Evolutionary conservation across 768 basidiomycete genomes (phyloP).

Genomic region (Kwoniella sp.): DNA sequence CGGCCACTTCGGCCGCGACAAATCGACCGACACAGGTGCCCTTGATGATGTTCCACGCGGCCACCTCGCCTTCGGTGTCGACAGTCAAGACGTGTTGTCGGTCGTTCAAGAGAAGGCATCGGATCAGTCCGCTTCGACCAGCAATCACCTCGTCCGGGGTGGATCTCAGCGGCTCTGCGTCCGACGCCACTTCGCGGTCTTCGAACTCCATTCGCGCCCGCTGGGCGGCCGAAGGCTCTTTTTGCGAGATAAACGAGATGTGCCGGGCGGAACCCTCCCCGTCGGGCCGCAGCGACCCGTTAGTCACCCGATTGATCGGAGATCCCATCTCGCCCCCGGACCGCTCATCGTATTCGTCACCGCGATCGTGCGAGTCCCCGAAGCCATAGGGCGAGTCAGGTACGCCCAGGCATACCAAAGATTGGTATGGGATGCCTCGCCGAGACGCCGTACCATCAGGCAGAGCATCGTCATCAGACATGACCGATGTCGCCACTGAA

Average conservation of each 20-base stretch:
- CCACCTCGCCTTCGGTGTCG: slow-evolving; percentile 80
- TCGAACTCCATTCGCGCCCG: slow-evolving; percentile 47
- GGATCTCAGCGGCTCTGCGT: slow-evolving; percentile 59
- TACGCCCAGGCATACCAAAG: slow-evolving; percentile 49
- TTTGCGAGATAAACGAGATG: slow-evolving; percentile 9
- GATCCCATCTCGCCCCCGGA: slow-evolving; percentile 72
- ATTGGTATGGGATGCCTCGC: slow-evolving; percentile 59
- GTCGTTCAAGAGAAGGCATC: slow-evolving; percentile 78
- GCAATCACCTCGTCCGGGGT: slow-evolving; percentile 66
- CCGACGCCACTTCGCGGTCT: slow-evolving; percentile 70
- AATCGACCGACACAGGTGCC: slow-evolving; percentile 72
- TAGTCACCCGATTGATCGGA: slow-evolving; percentile 55
- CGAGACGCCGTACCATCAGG: slow-evolving; percentile 45
- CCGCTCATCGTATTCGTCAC: slow-evolving; percentile 67
- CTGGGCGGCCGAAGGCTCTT: slow-evolving; percentile 7
- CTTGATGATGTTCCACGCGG: slow-evolving; percentile 85
- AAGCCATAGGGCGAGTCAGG: slow-evolving; percentile 45
- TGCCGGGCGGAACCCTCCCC: slow-evolving; percentile 7
- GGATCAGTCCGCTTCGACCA: slow-evolving; percentile 72
- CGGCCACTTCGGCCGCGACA: slow-evolving; percentile 60
- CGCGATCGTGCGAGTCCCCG: slow-evolving; percentile 41
- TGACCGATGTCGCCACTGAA: slow-evolving; percentile 33
- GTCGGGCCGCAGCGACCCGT: slow-evolving; percentile 5
- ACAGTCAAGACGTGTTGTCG: slow-evolving; percentile 84
- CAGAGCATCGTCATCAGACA: slow-evolving; percentile 41